Base-by-base conservation (phyloP, 192 early-diverging fungal genomes). In the Backusella psychrophila region DNA sequence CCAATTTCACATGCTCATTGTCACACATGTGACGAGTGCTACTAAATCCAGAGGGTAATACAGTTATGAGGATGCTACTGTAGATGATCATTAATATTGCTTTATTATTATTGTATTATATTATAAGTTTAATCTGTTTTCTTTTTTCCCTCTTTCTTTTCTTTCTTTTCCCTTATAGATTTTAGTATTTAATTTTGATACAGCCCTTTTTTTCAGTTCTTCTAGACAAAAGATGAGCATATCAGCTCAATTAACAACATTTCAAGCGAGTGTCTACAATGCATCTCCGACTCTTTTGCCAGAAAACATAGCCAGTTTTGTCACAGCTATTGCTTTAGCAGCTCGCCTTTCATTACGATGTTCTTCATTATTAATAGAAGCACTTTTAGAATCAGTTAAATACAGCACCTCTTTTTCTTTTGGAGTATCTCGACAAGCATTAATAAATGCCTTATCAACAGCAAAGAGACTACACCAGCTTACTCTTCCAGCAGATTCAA, bases 271-370 rank as follows among this genome's bases (percentile, higher is more conserved):
- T 31, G 21, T 77, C 14, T 74, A 67, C 33, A 77, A 81, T 29
- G 76, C 70, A 23, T 84, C 83, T 1, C 79, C 83, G 2, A 84
- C 89, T 11, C 76, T 93, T 65, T 80, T 93, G 14, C 87, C 89
- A 66, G 82, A 85, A 65, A 82, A 83, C 39, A 78, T 91, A 12
- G 92, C 92, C 35, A 81, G 80, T 21, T 59, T 90, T 41, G 84
- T 93, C 52, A 89, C 89, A 15, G 85, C 87, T 14, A 83, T 91
- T 53, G 90, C 90, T 12, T 80, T 87, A 6, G 89, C 87, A 19
- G 84, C 90, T 6, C 77, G 90, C 12, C 78, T 93, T n/a, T 90
- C 89, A 0, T 78, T 91, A 23, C 83, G 92, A 53, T 85, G 87
- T 42, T 81, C 87, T 8, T 83, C 88, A 9, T 80, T 91, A 26